These are phyloP conservation scores for Fagopyrum homotropicum DNA, from an alignment of 148 eudicot genomes.

Conservation along the genomic window DNA sequence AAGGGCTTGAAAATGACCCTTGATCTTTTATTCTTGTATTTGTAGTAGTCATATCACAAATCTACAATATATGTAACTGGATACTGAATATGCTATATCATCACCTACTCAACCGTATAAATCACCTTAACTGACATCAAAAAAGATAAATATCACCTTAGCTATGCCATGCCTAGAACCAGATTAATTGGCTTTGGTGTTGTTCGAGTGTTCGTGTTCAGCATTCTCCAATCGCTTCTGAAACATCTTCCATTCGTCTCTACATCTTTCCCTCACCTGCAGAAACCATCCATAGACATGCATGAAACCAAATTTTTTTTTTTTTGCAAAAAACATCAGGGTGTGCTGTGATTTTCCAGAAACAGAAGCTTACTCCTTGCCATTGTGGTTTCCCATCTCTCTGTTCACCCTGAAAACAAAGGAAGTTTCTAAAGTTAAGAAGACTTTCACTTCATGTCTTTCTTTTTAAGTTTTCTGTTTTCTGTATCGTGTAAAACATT, in stretches of 20 bases:
- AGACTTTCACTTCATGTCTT: neutral
- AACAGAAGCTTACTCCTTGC: slow-evolving; percentile 6
- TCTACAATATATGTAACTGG: neutral
- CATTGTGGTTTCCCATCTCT: neutral
- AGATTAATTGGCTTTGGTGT: neutral
- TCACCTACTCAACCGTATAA: neutral
- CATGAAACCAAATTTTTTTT: neutral
- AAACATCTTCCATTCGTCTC: slow-evolving; percentile 67
- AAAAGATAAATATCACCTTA: neutral
- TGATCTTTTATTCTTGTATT: slow-evolving; percentile 6
- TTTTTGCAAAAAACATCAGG: neutral
- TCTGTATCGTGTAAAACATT: neutral
- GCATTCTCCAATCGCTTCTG: slow-evolving; percentile 50
- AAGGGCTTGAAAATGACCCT: slow-evolving; percentile 7
- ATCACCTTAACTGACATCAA: neutral
- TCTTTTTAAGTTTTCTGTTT: neutral
- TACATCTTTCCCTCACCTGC: slow-evolving; percentile 57
- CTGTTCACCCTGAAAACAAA: neutral
- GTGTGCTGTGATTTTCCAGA: neutral
- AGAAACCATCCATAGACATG: neutral
- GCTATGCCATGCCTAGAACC: neutral
- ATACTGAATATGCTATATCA: neutral
- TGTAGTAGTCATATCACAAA: neutral
- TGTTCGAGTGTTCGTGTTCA: slow-evolving; percentile 35
- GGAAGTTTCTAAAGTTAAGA: neutral